Evolutionary conservation across 164 flowering plant genomes (phyloP).

Genomic region (Magnolia sinica): DNA sequence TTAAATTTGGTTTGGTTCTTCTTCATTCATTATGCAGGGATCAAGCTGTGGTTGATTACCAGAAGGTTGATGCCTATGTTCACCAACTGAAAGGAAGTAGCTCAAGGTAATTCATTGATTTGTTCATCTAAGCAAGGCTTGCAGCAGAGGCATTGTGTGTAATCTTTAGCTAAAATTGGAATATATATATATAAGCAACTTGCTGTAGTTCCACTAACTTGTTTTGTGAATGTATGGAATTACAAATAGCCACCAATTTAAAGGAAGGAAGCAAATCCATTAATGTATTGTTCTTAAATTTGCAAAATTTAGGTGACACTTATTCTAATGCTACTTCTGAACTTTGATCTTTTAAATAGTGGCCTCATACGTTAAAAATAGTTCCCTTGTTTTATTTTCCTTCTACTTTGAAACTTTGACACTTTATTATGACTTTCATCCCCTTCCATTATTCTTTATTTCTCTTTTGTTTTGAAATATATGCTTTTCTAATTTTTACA

Average conservation of each 20-base stretch:
- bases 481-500: too few relatives aligned
- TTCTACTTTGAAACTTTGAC: too few relatives aligned
- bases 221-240: not conserved
- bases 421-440: too few relatives aligned
- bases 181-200: not conserved
- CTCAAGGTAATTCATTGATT: conserved; percentile 18
- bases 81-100: conserved; percentile 33
- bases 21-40: conserved; percentile 12
- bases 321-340: too few relatives aligned
- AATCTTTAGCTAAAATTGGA: not conserved
- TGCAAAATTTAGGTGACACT: too few relatives aligned
- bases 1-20: not conserved
- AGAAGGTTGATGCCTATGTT: conserved; percentile 21
- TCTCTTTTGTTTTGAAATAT: too few relatives aligned
- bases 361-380: too few relatives aligned
- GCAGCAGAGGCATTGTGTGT: not conserved
- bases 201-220: not conserved
- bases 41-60: conserved; percentile 20
- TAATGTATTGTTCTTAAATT: too few relatives aligned
- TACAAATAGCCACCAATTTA: not conserved
- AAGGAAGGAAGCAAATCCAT: not conserved
- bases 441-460: too few relatives aligned
- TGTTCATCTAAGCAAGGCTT: not conserved
- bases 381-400: too few relatives aligned
- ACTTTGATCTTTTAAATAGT: too few relatives aligned